Base-by-base conservation (phyloP, 768 basidiomycete species). In the Sporobolomyces roseus region DNA sequence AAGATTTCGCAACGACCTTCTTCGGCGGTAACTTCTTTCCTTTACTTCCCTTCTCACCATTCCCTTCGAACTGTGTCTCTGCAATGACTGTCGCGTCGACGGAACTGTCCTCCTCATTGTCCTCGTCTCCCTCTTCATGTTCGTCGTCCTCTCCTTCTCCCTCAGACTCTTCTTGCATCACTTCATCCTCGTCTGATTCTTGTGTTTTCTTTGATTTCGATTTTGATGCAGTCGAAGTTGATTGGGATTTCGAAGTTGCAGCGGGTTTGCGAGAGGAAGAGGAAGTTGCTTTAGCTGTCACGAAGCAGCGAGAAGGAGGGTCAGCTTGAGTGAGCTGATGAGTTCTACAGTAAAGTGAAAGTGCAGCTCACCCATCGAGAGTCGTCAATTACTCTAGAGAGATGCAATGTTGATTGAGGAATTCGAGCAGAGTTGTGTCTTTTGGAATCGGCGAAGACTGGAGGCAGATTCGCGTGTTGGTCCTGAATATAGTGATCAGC, bases 11-110 rank as follows among this genome's bases (percentile, higher is more conserved):
- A 12, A 29, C 50, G 29, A 21, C 46, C 54, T 63, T 63, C 61
- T 17, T 45, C 21, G 54, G 23, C 7, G 50, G 17, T 27, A 36
- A 25, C 9, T 16, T 27, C 27, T 33, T 36, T 8, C 7, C 52
- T 35, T 49, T 41, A 27, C 35, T 41, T 30, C 61, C 48, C 63
- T 59, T 27, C 49, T 36, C 50, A 21, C 30, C 58, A 17, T 30
- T 52, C 10, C 21, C 23, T 8, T 60, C 58, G 29, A 60, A 60
- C 25, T 63, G 62, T 29, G 67, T 69, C 43, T 69, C 67, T 12
- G 50, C 50, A 30, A 69, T 52, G 21, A 45, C 38, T 23, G 67
- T 63, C 54, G 55, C 67, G 38, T 50, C 48, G 48, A 43, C n/a
- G 5, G 25, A 6, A 25, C 41, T 29, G 27, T 29, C 51, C 41